phyloP scores from a whole-genome alignment of 768 basidiomycete species.

The Leucosporidium yakuticum region DNA sequence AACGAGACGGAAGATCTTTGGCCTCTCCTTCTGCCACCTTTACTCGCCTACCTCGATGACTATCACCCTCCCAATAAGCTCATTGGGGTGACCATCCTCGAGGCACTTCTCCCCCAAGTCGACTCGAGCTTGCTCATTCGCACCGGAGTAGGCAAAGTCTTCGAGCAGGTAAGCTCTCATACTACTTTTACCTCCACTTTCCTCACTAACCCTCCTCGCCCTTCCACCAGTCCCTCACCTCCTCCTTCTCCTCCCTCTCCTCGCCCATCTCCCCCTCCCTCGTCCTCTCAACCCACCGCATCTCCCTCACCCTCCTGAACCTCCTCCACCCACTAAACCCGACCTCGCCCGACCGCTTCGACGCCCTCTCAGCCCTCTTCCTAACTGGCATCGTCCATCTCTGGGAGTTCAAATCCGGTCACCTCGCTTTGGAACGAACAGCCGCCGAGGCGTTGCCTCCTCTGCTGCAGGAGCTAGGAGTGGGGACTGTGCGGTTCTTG shows the following conservation, averaged over 20 bases:
- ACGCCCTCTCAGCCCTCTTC: conserved; percentile 18
- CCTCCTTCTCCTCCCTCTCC: conserved; percentile 17
- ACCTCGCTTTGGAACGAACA: conserved; percentile 11
- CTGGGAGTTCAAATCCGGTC: conserved; percentile 21
- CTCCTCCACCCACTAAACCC: conserved; percentile 4
- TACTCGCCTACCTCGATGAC: conserved; percentile 26
- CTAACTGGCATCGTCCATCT: background rate
- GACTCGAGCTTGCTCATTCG: conserved; percentile 13
- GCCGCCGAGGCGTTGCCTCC: background rate
- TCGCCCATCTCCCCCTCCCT: background rate
- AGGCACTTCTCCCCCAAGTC: conserved; percentile 2
- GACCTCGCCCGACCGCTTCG: conserved; percentile 15
- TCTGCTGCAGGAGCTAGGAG: background rate
- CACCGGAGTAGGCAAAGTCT: conserved; percentile 24
- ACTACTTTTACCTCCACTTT: too few relatives aligned
- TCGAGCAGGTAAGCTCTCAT: conserved; percentile 9
- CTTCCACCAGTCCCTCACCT: conserved; percentile 8
- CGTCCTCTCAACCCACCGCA: too few relatives aligned
- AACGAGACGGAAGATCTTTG: conserved; percentile 26
- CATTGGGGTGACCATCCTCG: conserved; percentile 7
- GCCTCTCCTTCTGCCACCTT: conserved; percentile 20
- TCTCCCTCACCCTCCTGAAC: conserved; percentile 7
- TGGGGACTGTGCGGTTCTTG: conserved; percentile 9
- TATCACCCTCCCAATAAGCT: conserved; percentile 11
- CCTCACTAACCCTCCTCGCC: background rate